These are phyloP conservation scores for Suillus clintonianus DNA, from an alignment of 768 basidiomycete species.

Conservation along the genomic window DNA sequence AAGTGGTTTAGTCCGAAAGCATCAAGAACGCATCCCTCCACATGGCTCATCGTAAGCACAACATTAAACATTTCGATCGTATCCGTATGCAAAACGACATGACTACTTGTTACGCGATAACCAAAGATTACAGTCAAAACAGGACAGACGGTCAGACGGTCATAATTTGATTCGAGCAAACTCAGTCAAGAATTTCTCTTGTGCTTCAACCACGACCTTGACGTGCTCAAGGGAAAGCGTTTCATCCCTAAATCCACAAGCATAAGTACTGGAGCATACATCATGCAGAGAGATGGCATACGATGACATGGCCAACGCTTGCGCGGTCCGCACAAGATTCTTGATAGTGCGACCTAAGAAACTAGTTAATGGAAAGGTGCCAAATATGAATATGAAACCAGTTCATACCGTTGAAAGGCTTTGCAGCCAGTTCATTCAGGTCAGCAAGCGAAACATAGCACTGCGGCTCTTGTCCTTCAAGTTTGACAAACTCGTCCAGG, in stretches of 20 bases:
- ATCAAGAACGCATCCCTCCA: no score
- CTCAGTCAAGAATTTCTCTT: conserved; percentile 28
- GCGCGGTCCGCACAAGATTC: conserved; percentile 34
- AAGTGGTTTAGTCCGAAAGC: no score
- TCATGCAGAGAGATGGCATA: conserved; percentile 7
- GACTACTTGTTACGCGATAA: not conserved
- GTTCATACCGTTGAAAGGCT: conserved; percentile 28
- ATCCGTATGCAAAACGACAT: not conserved
- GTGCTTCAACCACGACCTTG: conserved; percentile 23
- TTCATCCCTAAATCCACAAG: conserved; percentile 7
- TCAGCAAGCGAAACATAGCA: conserved; percentile 14
- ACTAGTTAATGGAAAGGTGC: not conserved
- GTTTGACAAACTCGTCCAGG: conserved; percentile 8
- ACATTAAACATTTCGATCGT: no score
- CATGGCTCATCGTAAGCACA: no score
- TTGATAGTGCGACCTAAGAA: conserved; percentile 28
- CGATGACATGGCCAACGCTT: conserved; percentile 29
- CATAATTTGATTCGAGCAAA: conserved; percentile 11
- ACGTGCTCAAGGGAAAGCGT: conserved; percentile 20
- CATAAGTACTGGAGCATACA: not conserved
- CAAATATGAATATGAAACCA: not conserved
- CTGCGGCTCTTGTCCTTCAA: conserved; percentile 10
- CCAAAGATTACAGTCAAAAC: not conserved
- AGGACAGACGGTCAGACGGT: not conserved
- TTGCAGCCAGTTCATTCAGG: conserved; percentile 23